A percentile compares a stretch with the other conserved stretches of the same genome.
These are phyloP conservation scores for Akebia trifoliata DNA, from an alignment of 164 flowering plant species.

Conservation along the genomic window DNA sequence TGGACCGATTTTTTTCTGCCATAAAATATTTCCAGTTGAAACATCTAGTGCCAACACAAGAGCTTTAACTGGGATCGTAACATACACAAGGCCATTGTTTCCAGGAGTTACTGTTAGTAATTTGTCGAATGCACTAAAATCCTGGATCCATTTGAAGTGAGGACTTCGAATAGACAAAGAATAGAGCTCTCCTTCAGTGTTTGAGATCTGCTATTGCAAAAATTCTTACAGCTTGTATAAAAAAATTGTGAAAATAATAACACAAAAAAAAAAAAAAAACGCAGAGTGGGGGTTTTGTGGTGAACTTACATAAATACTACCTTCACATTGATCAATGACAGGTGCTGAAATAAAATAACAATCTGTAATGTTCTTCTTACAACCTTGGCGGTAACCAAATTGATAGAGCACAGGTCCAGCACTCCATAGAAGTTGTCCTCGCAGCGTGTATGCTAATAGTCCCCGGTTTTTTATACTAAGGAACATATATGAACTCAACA, in stretches of 20 bases:
- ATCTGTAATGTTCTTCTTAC: slow-evolving; percentile 44
- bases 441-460: slow-evolving; percentile 56
- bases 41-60: slow-evolving; percentile 65
- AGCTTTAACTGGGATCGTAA: slow-evolving; percentile 46
- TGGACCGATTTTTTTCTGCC: slow-evolving; percentile 74
- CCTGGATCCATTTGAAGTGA: slow-evolving; percentile 76
- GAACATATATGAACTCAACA: slow-evolving; percentile 45
- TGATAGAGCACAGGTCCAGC: slow-evolving; percentile 59
- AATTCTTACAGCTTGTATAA: too few species aligned
- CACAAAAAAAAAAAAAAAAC: neutral
- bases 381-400: slow-evolving; percentile 78
- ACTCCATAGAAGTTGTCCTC: slow-evolving; percentile 61
- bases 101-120: slow-evolving; percentile 54
- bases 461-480: slow-evolving; percentile 54
- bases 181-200: slow-evolving; percentile 72
- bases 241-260: too few species aligned
- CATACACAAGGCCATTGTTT: slow-evolving; percentile 72
- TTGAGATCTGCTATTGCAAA: slow-evolving; percentile 56
- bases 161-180: slow-evolving; percentile 54
- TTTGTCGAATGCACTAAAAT: slow-evolving; percentile 60
- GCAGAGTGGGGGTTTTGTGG: neutral
- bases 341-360: slow-evolving; percentile 77
- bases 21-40: slow-evolving; percentile 55
- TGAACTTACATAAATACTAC: slow-evolving; percentile 69
- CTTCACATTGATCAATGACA: slow-evolving; percentile 83